phyloP scores from a whole-genome alignment of 139 green algal genomes.

The Trebouxia sp. region DNA sequence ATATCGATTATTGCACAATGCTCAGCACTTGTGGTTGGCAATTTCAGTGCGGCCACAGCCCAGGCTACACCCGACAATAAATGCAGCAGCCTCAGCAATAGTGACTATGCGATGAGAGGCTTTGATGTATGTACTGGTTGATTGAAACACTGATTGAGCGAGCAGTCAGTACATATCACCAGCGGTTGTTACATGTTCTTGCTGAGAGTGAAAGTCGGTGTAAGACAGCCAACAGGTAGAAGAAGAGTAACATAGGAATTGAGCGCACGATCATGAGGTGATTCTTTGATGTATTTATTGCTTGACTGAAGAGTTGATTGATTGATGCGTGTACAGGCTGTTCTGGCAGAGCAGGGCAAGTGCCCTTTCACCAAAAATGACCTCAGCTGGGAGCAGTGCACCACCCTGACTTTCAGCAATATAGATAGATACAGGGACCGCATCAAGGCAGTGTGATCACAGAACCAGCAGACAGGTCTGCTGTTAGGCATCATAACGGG shows the following conservation, averaged over 20 bases:
- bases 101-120: too few relatives aligned
- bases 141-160: too few relatives aligned
- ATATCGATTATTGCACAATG: too few relatives aligned
- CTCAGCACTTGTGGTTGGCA: too few relatives aligned
- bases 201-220: not conserved
- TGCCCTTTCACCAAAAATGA: slow-evolving; percentile 93
- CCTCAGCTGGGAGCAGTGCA: slow-evolving; percentile 73
- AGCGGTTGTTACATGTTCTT: too few relatives aligned
- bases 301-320: not conserved
- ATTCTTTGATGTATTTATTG: not conserved
- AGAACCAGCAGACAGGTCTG: too few relatives aligned
- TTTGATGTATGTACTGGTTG: too few relatives aligned
- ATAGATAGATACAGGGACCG: slow-evolving; percentile 67
- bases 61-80: too few relatives aligned
- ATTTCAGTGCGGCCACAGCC: too few relatives aligned
- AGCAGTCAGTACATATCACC: too few relatives aligned
- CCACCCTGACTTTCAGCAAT: slow-evolving; percentile 74
- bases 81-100: too few relatives aligned
- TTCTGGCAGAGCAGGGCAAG: slow-evolving; percentile 69
- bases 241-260: not conserved
- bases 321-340: slow-evolving; percentile 44
- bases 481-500: too few relatives aligned
- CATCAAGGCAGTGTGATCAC: slow-evolving; percentile 45
- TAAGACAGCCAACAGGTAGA: not conserved
- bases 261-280: not conserved